A percentile compares a stretch with the other conserved stretches of the same genome.
Conservation (phyloP, 2,329 filamentous ascomycete genomes). For the Pseudomassariella vexata region DNA sequence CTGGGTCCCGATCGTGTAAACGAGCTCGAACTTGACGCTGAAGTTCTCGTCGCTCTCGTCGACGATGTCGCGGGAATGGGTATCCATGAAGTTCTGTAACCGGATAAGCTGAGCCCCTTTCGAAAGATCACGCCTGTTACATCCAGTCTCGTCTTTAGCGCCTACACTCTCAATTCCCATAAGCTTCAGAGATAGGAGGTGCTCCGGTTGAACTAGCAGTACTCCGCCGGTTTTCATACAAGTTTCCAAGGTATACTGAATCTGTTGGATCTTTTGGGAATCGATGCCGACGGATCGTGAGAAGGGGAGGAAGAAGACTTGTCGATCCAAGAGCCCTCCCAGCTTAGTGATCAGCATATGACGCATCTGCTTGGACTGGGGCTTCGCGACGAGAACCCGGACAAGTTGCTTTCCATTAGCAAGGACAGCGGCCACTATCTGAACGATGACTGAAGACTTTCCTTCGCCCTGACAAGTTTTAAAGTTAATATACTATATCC, state of each 20-base stretch:
- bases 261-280: slow-evolving; percentile 18
- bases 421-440: slow-evolving; percentile 51
- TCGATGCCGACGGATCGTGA: slow-evolving; percentile 40
- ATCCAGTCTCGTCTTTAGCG: slow-evolving; percentile 21
- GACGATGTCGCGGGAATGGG: slow-evolving; percentile 46
- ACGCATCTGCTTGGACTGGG: slow-evolving; percentile 55
- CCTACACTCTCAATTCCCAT: slow-evolving; percentile 48
- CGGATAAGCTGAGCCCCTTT: too few species aligned
- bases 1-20: slow-evolving; percentile 57
- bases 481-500: too few species aligned
- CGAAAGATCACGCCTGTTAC: slow-evolving; percentile 29
- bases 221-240: slow-evolving; percentile 49
- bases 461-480: too few species aligned
- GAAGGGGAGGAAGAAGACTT: slow-evolving; percentile 53
- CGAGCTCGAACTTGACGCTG: slow-evolving; percentile 52
- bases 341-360: slow-evolving; percentile 49
- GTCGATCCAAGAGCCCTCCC: slow-evolving; percentile 48
- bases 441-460: slow-evolving; percentile 64
- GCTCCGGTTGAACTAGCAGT: slow-evolving; percentile 57
- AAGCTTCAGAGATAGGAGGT: slow-evolving; percentile 57
- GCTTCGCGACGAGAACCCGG: slow-evolving; percentile 55
- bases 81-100: slow-evolving; percentile 37
- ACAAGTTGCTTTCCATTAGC: slow-evolving; percentile 46
- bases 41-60: slow-evolving; percentile 64
- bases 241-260: slow-evolving; percentile 33